phyloP scores from a whole-genome alignment of 2,329 filamentous ascomycete species.

The Fusarium guadeloupense region DNA sequence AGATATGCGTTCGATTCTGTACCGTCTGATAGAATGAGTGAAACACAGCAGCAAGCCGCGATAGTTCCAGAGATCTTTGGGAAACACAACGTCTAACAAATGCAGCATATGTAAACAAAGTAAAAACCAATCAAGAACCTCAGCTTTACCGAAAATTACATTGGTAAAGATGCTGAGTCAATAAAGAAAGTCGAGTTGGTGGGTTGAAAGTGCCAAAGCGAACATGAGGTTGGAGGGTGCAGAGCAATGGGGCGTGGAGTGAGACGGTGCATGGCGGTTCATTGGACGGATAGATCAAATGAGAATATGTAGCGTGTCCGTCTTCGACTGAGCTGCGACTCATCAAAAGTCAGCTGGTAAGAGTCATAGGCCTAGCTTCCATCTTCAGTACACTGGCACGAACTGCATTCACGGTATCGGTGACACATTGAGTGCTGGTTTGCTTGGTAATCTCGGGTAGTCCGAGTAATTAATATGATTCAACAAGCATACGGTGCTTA shows the following conservation, averaged over 20 bases:
- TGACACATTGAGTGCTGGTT: neutral
- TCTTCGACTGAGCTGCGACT: conserved; percentile 17
- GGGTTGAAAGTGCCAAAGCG: conserved; percentile 16
- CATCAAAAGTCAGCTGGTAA: conserved; percentile 18
- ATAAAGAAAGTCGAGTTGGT: conserved; percentile 7
- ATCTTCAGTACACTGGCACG: neutral
- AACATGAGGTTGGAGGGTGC: conserved; percentile 25
- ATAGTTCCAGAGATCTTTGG: conserved; percentile 9
- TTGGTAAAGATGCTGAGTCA: conserved; percentile 2
- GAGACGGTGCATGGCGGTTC: conserved; percentile 1
- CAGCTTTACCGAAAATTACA: conserved; percentile 41
- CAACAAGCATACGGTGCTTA: neutral
- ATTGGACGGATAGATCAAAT: conserved; percentile 34
- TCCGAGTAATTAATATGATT: neutral
- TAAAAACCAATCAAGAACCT: conserved; percentile 40
- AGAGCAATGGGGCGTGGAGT: conserved; percentile 29
- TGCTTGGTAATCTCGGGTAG: conserved; percentile 8
- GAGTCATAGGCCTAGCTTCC: neutral
- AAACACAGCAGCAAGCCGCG: conserved; percentile 16
- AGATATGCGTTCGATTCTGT: conserved; percentile 2
- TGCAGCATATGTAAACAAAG: conserved; percentile 4
- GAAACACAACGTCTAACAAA: conserved; percentile 25
- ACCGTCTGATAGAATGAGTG: conserved; percentile 13
- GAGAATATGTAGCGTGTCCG: conserved; percentile 29
- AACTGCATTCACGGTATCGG: neutral